Evolutionary conservation across 1,284 basidiomycete species (phyloP), one percentile per base, ranked within the genome.

Genomic region (Schizopora paradoxa): DNA sequence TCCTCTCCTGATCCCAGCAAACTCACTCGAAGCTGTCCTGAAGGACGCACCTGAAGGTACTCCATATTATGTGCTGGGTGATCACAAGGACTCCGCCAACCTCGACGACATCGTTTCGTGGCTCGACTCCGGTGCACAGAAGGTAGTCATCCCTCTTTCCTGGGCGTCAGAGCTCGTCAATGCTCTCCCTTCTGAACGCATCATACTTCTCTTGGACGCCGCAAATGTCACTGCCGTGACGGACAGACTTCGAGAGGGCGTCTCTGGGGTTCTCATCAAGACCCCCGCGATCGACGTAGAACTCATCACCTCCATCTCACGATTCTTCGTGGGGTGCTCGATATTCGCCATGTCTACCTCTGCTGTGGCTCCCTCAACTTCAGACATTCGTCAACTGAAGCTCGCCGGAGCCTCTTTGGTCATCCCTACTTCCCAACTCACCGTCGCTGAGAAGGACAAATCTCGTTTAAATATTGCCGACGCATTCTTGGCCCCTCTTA

Each of bases 401-500:
- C 66, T 69, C 25, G 77, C 80, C 52, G 77, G 78, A 18, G 77
- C 83, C 14, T 79, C 76, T 2, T 70, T 84, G n/a, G 78, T 91
- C 51, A 67, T 94, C 44, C 82, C 86, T 6, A 74, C 79, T n/a
- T 77, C 81, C 22, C 72, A 81, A 48, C 77, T 94, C 43, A 85
- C 86, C 8, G 67, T 82, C 27, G 65, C 65, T 3, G 55, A 71
- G 2, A 76, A 82, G 7, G 72, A 78, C 27, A 52, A 69, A 34
- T 63, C 72, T 5, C 75, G 82, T 53, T 69, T 94, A 48, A 86
- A 85, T 57, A 68, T 95, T 46, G 79, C 79, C n/a, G 88, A 92
- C 58, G 86, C 85, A 13, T 95, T 94, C 72, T 76, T 93, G 41
- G 80, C 91, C 0, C 77, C 85, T 2, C 66, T 98, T 44, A 67